A percentile compares a stretch with the other conserved stretches of the same genome.
phyloP scores from a whole-genome alignment of 306 rosid species.

The Cucurbita moschata region DNA sequence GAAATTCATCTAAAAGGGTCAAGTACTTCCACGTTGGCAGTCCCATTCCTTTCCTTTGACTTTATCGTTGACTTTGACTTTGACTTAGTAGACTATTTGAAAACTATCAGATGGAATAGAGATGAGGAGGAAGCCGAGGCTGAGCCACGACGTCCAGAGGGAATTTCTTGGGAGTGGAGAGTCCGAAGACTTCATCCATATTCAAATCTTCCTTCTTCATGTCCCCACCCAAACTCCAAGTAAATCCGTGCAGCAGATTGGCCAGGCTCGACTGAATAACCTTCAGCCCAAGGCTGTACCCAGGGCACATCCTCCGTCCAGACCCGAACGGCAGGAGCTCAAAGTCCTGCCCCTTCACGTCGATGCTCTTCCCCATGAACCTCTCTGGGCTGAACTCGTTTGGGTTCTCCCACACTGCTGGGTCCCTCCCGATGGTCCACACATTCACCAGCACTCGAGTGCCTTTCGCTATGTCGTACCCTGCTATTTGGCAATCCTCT shows the following conservation, averaged over 20 bases:
- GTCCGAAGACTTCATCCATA: background rate
- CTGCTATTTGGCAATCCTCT: background rate
- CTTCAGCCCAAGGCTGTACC: background rate
- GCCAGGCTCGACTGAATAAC: background rate
- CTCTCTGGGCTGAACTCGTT: background rate
- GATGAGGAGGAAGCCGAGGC: background rate
- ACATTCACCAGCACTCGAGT: background rate
- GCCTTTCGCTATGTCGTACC: background rate
- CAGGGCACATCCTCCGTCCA: background rate
- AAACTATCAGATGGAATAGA: background rate
- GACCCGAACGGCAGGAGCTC: conserved; percentile 3
- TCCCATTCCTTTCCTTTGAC: too few relatives aligned
- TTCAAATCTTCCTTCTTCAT: conserved; percentile 1
- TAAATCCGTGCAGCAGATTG: background rate
- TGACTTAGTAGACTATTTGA: too few relatives aligned
- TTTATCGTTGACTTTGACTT: too few relatives aligned
- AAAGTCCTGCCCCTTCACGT: background rate
- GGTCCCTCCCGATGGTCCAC: background rate
- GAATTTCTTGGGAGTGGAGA: background rate
- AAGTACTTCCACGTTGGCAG: too few relatives aligned
- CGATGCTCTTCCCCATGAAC: background rate
- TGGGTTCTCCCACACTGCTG: background rate
- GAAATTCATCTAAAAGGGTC: too few relatives aligned
- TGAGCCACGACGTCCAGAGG: background rate
- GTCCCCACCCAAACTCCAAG: background rate